These are phyloP conservation scores for Colletotrichum spaethianum DNA, from an alignment of 2,329 filamentous ascomycete genomes.

Conservation along the genomic window DNA sequence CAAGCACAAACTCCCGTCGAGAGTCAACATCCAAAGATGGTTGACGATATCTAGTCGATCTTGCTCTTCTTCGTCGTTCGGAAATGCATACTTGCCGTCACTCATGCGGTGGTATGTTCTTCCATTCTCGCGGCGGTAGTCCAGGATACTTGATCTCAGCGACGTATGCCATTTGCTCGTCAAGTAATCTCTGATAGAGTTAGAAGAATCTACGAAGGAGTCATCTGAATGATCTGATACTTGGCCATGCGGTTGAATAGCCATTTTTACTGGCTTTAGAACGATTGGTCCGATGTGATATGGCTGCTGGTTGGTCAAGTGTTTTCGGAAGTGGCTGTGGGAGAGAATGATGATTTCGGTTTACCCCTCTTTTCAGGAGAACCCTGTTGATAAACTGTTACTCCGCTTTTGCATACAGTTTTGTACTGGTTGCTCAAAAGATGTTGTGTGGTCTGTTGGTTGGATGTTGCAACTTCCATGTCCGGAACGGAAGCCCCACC, in stretches of 20 bases:
- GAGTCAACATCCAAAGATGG: slow-evolving; percentile 51
- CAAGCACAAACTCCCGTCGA: slow-evolving; percentile 48
- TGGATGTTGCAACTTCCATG: background rate
- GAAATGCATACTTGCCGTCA: slow-evolving; percentile 47
- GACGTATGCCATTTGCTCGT: slow-evolving; percentile 7
- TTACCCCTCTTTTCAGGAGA: slow-evolving; percentile 2
- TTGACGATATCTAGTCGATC: slow-evolving; percentile 53
- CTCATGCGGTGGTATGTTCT: slow-evolving; percentile 43
- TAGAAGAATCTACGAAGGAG: background rate
- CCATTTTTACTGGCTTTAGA: background rate
- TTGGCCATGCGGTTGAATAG: background rate
- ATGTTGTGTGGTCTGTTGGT: background rate
- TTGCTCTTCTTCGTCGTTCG: slow-evolving; percentile 45
- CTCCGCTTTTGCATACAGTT: background rate
- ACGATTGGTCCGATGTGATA: background rate
- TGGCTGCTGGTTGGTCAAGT: background rate
- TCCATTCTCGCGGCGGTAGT: slow-evolving; percentile 39
- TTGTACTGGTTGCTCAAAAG: background rate
- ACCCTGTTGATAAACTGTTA: background rate
- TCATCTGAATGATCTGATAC: background rate
- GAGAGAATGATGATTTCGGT: background rate
- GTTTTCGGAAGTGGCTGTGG: background rate
- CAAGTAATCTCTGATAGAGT: background rate
- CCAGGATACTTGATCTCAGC: slow-evolving; percentile 33
- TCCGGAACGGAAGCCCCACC: background rate